Percentiles rank a stretch among this genome's conserved stretches.
Evolutionary conservation across 2,329 filamentous ascomycete species (phyloP).

Genomic region (Beauveria pseudobassiana): DNA sequence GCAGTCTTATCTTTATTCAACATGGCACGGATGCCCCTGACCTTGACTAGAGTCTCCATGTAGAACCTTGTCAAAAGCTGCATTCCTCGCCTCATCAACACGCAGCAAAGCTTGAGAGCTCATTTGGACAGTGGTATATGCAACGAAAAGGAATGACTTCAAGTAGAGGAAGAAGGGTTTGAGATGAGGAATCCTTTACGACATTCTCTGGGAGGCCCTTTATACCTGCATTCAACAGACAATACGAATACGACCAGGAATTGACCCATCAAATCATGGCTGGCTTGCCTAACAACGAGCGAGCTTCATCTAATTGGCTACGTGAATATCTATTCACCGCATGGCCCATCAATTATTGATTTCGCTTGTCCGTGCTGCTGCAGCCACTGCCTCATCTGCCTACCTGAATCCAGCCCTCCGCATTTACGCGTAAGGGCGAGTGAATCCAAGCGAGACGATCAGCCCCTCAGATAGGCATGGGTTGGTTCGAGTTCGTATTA

Average conservation of each 20-base stretch:
- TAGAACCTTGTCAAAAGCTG: constrained; percentile 75
- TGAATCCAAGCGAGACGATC: neutral
- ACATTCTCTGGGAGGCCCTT: neutral
- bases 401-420: no score
- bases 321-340: neutral
- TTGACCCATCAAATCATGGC: neutral
- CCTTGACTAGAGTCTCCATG: constrained; percentile 61
- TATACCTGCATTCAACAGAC: neutral
- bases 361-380: neutral
- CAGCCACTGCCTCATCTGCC: neutral
- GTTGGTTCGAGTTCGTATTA: neutral
- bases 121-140: constrained; percentile 12
- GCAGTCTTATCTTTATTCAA: constrained; percentile 65
- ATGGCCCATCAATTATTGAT: neutral
- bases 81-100: constrained; percentile 73
- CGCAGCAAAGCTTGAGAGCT: constrained; percentile 51
- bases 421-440: neutral
- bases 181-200: neutral
- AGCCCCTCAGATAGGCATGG: neutral
- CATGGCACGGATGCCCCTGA: constrained; percentile 69
- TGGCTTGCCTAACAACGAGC: neutral
- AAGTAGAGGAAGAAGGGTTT: neutral
- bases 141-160: no score
- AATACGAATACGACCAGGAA: constrained; percentile 11
- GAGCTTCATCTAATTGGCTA: neutral